phyloP scores from a whole-genome alignment of 2,329 filamentous ascomycete genomes.

The Colletotrichum sp. region DNA sequence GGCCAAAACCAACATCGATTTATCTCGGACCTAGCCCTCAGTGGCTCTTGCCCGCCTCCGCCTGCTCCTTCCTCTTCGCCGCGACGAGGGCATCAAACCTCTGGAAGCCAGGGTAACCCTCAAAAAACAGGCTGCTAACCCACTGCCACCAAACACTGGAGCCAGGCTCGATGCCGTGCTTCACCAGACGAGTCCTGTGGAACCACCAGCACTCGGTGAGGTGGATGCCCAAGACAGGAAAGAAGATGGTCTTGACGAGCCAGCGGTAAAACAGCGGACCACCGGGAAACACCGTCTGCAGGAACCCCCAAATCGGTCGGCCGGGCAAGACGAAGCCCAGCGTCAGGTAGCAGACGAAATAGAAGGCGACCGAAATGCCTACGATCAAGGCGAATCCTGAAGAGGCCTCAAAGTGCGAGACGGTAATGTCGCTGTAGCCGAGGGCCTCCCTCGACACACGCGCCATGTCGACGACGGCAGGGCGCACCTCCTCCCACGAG shows the following conservation, averaged over 20 bases:
- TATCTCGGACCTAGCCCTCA: slow-evolving; percentile 22
- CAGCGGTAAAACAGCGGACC: slow-evolving; percentile 64
- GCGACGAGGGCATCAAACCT: slow-evolving; percentile 56
- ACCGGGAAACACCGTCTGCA: slow-evolving; percentile 58
- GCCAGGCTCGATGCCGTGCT: slow-evolving; percentile 51
- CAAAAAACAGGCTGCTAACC: slow-evolving; percentile 56
- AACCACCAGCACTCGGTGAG: slow-evolving; percentile 63
- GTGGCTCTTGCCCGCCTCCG: slow-evolving; percentile 41
- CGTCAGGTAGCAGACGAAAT: slow-evolving; percentile 55
- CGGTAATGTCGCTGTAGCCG: slow-evolving; percentile 55
- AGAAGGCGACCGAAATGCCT: slow-evolving; percentile 59
- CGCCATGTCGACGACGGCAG: slow-evolving; percentile 75
- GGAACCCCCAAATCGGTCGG: slow-evolving; percentile 50
- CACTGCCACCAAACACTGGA: slow-evolving; percentile 60
- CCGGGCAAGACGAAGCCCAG: slow-evolving; percentile 57
- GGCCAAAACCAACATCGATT: background rate
- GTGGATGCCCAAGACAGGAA: slow-evolving; percentile 69
- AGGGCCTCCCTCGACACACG: slow-evolving; percentile 61
- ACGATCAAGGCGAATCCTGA: slow-evolving; percentile 53
- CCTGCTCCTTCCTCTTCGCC: slow-evolving; percentile 45
- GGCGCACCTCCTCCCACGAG: slow-evolving; percentile 70
- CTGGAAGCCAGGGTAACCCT: slow-evolving; percentile 55
- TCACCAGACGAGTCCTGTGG: slow-evolving; percentile 50
- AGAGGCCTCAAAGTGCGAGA: slow-evolving; percentile 47
- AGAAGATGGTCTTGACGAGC: slow-evolving; percentile 63